These are phyloP conservation scores for Boletus coccyginus DNA, from an alignment of 768 basidiomycete genomes.

Conservation along the genomic window DNA sequence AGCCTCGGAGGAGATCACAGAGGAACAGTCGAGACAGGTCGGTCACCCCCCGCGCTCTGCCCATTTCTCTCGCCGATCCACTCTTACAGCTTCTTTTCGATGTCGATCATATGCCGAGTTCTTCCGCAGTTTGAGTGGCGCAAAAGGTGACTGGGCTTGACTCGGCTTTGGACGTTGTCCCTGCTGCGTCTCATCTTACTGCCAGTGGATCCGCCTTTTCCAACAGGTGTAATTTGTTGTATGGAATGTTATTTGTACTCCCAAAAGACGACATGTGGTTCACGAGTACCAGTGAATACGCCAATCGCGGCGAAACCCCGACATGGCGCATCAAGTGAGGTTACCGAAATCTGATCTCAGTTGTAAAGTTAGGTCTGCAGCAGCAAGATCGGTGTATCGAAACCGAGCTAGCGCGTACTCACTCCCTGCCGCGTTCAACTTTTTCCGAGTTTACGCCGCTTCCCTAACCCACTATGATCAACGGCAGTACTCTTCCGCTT, in stretches of 20 bases:
- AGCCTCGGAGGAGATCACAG: conserved; percentile 92
- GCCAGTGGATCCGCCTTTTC: too few species aligned
- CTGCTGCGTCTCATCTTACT: not conserved
- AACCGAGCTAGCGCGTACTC: not conserved
- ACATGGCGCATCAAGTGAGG: too few species aligned
- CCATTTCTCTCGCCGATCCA: not conserved
- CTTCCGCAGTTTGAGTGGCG: conserved; percentile 66
- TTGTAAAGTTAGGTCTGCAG: not conserved
- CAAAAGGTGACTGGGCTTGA: conserved; percentile 32
- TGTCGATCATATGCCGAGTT: conserved; percentile 96
- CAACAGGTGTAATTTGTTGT: too few species aligned
- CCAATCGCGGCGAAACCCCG: too few species aligned
- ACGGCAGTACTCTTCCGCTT: conserved; percentile 66
- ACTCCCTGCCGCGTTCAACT: conserved; percentile 5
- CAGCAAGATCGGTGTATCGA: not conserved
- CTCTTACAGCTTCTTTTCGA: conserved; percentile 80
- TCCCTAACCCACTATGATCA: conserved; percentile 33
- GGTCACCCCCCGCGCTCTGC: conserved; percentile 6
- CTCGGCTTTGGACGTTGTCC: not conserved
- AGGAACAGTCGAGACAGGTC: conserved; percentile 93
- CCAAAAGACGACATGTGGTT: too few species aligned
- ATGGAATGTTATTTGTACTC: too few species aligned
- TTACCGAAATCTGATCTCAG: too few species aligned
- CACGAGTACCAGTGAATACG: too few species aligned
- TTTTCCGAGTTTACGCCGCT: conserved; percentile 34